Percentiles rank a stretch among this genome's conserved stretches.
Conservation (phyloP, 208 protist genomes). For the Leishmania tarentolae region DNA sequence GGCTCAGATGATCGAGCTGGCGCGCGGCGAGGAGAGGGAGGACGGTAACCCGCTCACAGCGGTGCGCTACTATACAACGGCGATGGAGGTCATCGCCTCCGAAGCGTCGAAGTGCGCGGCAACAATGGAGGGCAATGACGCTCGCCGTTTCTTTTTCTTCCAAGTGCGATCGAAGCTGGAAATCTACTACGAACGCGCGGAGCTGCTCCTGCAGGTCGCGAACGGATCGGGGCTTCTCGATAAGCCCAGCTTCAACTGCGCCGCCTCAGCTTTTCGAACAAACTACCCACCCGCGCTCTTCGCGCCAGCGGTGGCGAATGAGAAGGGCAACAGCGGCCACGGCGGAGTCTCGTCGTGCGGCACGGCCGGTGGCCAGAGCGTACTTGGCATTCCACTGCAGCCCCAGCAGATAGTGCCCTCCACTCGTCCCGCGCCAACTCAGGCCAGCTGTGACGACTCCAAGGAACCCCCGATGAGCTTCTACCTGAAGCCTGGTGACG, state of each 20-base stretch:
- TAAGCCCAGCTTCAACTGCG: slow-evolving; percentile 44
- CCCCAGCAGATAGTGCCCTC: not conserved
- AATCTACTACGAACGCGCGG: slow-evolving; percentile 71
- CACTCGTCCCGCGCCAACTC: not conserved
- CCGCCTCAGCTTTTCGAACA: not conserved
- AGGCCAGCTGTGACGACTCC: not conserved
- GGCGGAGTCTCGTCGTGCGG: not conserved
- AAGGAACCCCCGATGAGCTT: slow-evolving; percentile 29
- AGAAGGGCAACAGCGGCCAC: not conserved
- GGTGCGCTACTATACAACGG: slow-evolving; percentile 67
- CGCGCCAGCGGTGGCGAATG: slow-evolving; percentile 7
- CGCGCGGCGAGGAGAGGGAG: slow-evolving; percentile 65
- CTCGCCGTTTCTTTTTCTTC: slow-evolving; percentile 70
- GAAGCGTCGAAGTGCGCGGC: slow-evolving; percentile 39
- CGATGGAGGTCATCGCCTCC: slow-evolving; percentile 72
- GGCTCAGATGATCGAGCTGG: slow-evolving; percentile 53
- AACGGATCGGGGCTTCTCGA: slow-evolving; percentile 59
- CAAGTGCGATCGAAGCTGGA: slow-evolving; percentile 64
- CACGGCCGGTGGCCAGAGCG: slow-evolving; percentile 22
- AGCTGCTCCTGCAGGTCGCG: slow-evolving; percentile 69
- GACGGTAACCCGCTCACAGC: slow-evolving; percentile 78
- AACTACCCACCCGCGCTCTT: slow-evolving; percentile 37
- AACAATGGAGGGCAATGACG: slow-evolving; percentile 30
- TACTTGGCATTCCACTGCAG: slow-evolving; percentile 61
- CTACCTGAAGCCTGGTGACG: slow-evolving; percentile 35